Evolutionary conservation across 179 eudicot species (phyloP).

Genomic region (Gypsophila paniculata): DNA sequence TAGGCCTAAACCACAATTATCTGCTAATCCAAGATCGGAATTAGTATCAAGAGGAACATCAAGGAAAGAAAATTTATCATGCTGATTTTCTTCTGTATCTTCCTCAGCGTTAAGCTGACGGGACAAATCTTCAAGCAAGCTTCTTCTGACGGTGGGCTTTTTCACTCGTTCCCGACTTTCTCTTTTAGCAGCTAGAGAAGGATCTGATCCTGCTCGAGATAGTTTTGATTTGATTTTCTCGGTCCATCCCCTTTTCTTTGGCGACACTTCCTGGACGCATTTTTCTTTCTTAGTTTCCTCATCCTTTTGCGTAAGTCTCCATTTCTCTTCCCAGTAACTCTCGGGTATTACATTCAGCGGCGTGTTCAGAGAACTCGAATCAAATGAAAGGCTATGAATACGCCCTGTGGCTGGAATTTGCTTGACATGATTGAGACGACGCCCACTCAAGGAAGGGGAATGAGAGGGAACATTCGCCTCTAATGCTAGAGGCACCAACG

Average conservation of each 20-base stretch:
- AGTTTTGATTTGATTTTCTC: constrained; percentile 61
- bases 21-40: constrained; percentile 27
- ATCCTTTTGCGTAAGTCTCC: constrained; percentile 77
- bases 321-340: constrained; percentile 97
- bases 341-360: constrained; percentile 58
- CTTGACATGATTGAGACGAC: constrained; percentile 30
- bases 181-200: constrained; percentile 46
- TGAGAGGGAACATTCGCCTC: constrained; percentile 51
- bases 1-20: constrained; percentile 32
- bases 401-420: constrained; percentile 43
- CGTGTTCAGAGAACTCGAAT: constrained; percentile 42
- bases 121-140: constrained; percentile 60
- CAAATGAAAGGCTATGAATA: constrained; percentile 58
- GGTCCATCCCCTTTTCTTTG: constrained; percentile 63
- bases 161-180: constrained; percentile 33
- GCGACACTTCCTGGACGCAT: constrained; percentile 33
- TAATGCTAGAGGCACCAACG: constrained; percentile 63
- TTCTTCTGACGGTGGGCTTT: constrained; percentile 54
- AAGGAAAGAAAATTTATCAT: constrained; percentile 25
- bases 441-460: constrained; percentile 31
- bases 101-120: constrained; percentile 53
- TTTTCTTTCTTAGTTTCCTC: constrained; percentile 47
- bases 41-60: constrained; percentile 28
- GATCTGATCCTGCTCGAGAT: constrained; percentile 64
- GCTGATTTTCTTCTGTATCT: constrained; percentile 31